Base-by-base conservation (phyloP, 2,329 filamentous ascomycete species). In the Aspergillus carbonarius region DNA sequence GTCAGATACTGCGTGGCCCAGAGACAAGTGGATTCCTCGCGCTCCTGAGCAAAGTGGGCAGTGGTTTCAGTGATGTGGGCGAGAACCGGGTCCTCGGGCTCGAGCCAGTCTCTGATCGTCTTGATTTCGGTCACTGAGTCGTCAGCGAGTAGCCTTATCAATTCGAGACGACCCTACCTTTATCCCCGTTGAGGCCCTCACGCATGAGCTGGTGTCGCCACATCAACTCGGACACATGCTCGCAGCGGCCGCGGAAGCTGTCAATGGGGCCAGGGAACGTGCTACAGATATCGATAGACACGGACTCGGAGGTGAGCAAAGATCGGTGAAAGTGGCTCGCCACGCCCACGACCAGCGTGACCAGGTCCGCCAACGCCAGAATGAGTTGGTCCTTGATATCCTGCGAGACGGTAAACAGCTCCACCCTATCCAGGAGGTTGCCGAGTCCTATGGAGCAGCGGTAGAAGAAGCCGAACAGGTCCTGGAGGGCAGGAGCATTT, bases 21-120 rank as follows among this genome's bases (percentile, higher is more conserved):
- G 37, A 83, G 72, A 59, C 82, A 83, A n/a, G 82, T 84, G 57
- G 78, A 79, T 59, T 84, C 81, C 40, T 78, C 79, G 37, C 81
- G 73, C 32, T 76, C 69, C 37, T 68, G 75, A 57, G 70, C 78
- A 67, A 66, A 73, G 62, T 67, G 78, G 60, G 63, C 75, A 61
- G 78, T 76, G 55, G 78, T 78, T n/a, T 77, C 74, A n/a, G 73
- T 75, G 23, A 83, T 67, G 5, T 76, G 74, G 9, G 72, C 71
- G 10, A 82, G 70, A 3, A 81, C 68, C 5, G 73, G 74, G 60
- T 83, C 81, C 39, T 81, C 77, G 0, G 80, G 79, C 18, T 74
- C 72, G 4, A 83, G 56, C 75, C 75, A 77, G 23, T 61, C 59
- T 51, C 68, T 69, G 58, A 77, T 66, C 1, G 66, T 55, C 51